Conservation (phyloP, 2,329 filamentous ascomycete species). For the Microdochium trichocladiopsis region DNA sequence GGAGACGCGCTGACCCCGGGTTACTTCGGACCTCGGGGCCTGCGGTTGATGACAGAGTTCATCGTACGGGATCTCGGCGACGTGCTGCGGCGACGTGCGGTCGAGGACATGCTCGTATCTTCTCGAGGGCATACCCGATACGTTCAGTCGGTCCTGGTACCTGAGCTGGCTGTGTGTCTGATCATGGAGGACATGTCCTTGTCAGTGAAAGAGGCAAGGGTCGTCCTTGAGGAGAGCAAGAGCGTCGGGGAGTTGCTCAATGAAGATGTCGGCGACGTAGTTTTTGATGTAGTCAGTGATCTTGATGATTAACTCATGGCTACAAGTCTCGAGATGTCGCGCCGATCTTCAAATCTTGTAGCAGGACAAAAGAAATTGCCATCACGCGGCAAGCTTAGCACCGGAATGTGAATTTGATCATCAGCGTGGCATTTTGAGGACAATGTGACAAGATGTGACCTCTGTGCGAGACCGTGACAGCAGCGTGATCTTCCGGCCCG, state of each 20-base stretch:
- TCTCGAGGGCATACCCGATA: conserved; percentile 61
- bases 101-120: conserved; percentile 59
- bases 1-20: conserved; percentile 59
- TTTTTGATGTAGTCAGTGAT: conserved; percentile 16
- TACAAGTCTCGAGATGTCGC: no score
- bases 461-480: no score
- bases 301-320: conserved; percentile 14
- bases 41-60: conserved; percentile 63
- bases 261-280: conserved; percentile 53
- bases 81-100: conserved; percentile 53
- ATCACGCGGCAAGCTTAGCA: no score
- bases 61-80: conserved; percentile 54
- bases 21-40: conserved; percentile 76
- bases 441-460: no score
- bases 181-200: conserved; percentile 51
- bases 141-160: conserved; percentile 69
- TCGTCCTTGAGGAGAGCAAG: conserved; percentile 60
- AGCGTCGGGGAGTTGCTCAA: conserved; percentile 61
- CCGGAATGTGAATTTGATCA: no score
- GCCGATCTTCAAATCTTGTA: no score
- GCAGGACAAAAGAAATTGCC: no score
- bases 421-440: no score
- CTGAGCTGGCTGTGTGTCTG: conserved; percentile 53
- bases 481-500: no score
- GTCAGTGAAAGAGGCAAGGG: conserved; percentile 32